Evolutionary conservation across 1,284 basidiomycete species (phyloP), one percentile per base, ranked within the genome.

Genomic region (Coriolopsis trogii): DNA sequence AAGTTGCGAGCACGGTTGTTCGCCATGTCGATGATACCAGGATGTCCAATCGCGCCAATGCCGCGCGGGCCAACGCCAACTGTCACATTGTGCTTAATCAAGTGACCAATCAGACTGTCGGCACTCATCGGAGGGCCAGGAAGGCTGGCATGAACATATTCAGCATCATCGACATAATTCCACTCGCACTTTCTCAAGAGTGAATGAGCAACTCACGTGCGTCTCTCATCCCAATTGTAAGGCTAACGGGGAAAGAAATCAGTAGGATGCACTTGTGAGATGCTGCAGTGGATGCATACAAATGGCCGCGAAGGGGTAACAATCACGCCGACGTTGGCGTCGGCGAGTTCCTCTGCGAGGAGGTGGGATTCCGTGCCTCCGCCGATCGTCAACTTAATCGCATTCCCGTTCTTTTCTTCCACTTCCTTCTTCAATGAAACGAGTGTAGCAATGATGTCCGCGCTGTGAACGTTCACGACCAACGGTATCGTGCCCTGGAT

Each of bases 371-470:
- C 93, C 0, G 81, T 69, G 0, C 76, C 93, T 7, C 91, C 89
- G 2, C 81, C 72, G 45, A 89, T 78, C 2, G 82, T 86, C 63
- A 90, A 64, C 50, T 73, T 77, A 18, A 89, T 69, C 1, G 56
- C 51, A 2, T 62, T 63, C 6, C 76, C 65, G 1, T 67, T 75
- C 37, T 63, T 55, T 0, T 61, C 59, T 54, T 92, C 89, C 15
- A 90, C 78, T 58, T 92, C 85, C 55, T 76, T 74, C 76, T 93
- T 93, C 52, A 96, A 75, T 13, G 77, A 68, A 29, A 96, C 71
- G 15, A 96, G 70, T 7, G 88, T 84, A 0, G 89, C 87, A 43
- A 95, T 94, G 40, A 87, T 73, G 68, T 95, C 89, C 9, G 89
- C 89, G 50, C 78, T 82, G 58, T 79, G 70, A 0, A 77, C 77